A percentile compares a stretch with the other conserved stretches of the same genome.
Evolutionary conservation across 768 basidiomycete genomes (phyloP).

Genomic region (Tephrocybe sp.): DNA sequence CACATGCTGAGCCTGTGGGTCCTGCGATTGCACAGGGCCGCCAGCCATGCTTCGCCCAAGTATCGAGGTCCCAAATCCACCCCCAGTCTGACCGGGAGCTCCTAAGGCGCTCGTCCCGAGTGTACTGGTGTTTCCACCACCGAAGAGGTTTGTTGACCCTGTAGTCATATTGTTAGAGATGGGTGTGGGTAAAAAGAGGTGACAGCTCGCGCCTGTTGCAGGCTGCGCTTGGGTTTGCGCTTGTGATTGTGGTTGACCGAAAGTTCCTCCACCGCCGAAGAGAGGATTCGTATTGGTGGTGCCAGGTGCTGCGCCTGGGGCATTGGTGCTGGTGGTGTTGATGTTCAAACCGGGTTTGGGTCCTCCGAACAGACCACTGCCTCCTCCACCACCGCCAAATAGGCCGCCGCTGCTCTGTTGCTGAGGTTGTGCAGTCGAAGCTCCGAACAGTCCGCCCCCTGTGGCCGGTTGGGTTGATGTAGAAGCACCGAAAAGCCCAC

Average conservation of each 20-base stretch:
- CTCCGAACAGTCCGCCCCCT: slow-evolving; percentile 31
- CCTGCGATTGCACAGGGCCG: slow-evolving; percentile 47
- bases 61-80: slow-evolving; percentile 28
- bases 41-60: slow-evolving; percentile 37
- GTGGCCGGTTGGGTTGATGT: slow-evolving; percentile 8
- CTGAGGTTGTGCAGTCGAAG: slow-evolving; percentile 13
- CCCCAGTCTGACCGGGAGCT: slow-evolving; percentile 24
- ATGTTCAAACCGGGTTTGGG: slow-evolving; percentile 20
- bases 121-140: slow-evolving; percentile 24
- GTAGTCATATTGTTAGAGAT: slow-evolving; percentile 19
- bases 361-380: slow-evolving; percentile 17
- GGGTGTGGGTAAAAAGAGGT: no score
- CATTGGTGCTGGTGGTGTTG: slow-evolving; percentile 28
- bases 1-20: slow-evolving; percentile 58
- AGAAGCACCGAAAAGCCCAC: slow-evolving; percentile 15
- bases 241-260: slow-evolving; percentile 23
- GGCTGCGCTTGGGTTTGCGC: slow-evolving; percentile 26
- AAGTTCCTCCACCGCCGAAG: slow-evolving; percentile 21
- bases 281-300: slow-evolving; percentile 20
- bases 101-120: slow-evolving; percentile 32
- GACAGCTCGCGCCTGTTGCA: slow-evolving; percentile 15
- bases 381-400: background rate
- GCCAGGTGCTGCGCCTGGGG: slow-evolving; percentile 24
- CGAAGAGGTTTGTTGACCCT: slow-evolving; percentile 19
- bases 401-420: background rate